phyloP scores from a whole-genome alignment of 2,329 filamentous ascomycete species.

The Nigrospora sphaerica region DNA sequence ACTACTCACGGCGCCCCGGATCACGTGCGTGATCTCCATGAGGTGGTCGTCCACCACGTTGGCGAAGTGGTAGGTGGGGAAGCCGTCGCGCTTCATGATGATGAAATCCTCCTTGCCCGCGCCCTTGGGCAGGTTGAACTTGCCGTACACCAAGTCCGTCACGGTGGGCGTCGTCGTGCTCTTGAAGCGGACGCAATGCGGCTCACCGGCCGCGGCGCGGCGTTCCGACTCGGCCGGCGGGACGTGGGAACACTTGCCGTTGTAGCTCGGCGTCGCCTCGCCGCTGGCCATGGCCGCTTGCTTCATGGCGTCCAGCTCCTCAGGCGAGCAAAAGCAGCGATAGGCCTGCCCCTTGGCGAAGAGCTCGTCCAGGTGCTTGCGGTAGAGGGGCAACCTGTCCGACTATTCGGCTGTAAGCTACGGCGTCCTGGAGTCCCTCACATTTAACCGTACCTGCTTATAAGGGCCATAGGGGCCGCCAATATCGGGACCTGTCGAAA shows the following conservation, averaged over 20 bases:
- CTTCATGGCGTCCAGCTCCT: conserved; percentile 62
- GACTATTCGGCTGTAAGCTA: conserved; percentile 45
- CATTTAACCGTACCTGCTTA: conserved; percentile 54
- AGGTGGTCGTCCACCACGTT: conserved; percentile 95
- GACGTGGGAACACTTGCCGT: conserved; percentile 65
- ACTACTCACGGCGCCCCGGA: conserved; percentile 70
- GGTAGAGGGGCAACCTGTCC: conserved; percentile 68
- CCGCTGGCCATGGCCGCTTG: conserved; percentile 49
- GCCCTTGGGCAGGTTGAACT: conserved; percentile 45
- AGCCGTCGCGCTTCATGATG: conserved; percentile 83
- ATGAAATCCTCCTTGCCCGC: conserved; percentile 69
- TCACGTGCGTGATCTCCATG: conserved; percentile 94
- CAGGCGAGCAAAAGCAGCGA: conserved; percentile 81
- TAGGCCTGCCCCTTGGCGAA: conserved; percentile 71
- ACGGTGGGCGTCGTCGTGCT: conserved; percentile 52
- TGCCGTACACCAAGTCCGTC: conserved; percentile 73
- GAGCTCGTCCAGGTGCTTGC: conserved; percentile 60
- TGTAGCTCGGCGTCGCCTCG: conserved; percentile 35
- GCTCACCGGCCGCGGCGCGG: conserved; percentile 60
- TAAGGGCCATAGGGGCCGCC: conserved; percentile 82
- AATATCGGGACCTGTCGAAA: conserved; percentile 59
- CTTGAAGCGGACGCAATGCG: conserved; percentile 72
- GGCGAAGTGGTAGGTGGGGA: conserved; percentile 93
- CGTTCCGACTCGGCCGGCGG: conserved; percentile 60
- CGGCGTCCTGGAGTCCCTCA: neutral